Percentiles rank a stretch among this genome's conserved stretches.
These are phyloP conservation scores for Metarhizium guizhouense DNA, from an alignment of 2,329 filamentous ascomycete genomes.

Conservation along the genomic window DNA sequence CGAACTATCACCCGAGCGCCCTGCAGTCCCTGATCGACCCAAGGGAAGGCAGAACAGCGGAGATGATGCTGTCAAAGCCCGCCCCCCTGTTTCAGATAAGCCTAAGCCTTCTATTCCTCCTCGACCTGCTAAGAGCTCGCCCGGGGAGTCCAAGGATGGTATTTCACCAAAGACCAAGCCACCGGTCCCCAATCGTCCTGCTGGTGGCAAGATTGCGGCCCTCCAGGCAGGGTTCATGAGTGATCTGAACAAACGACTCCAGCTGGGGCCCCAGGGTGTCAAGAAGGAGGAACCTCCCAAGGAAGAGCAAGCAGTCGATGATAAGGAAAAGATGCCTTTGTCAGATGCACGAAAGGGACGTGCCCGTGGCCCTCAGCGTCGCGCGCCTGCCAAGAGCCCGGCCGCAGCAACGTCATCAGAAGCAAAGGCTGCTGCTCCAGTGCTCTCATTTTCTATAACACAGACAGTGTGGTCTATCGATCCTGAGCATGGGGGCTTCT, in stretches of 20 bases:
- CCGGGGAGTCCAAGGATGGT: slow-evolving; percentile 31
- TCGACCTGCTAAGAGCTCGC: slow-evolving; percentile 46
- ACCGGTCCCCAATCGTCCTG: slow-evolving; percentile 63
- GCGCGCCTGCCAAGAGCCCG: slow-evolving; percentile 50
- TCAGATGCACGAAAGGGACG: slow-evolving; percentile 83
- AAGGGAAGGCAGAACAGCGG: slow-evolving; percentile 37
- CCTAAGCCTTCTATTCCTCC: slow-evolving; percentile 53
- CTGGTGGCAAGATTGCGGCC: slow-evolving; percentile 79
- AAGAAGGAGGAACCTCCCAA: slow-evolving; percentile 62
- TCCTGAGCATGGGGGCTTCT: slow-evolving; percentile 36
- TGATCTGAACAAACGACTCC: slow-evolving; percentile 82
- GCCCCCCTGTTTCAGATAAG: slow-evolving; percentile 39
- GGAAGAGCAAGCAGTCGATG: slow-evolving; percentile 44
- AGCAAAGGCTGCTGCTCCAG: slow-evolving; percentile 19
- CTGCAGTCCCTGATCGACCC: slow-evolving; percentile 41
- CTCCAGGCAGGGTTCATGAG: slow-evolving; percentile 88
- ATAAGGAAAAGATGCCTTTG: slow-evolving; percentile 69
- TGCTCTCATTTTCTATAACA: slow-evolving; percentile 37
- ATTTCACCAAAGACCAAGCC: slow-evolving; percentile 66
- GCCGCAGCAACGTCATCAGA: slow-evolving; percentile 23
- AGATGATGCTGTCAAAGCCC: slow-evolving; percentile 27
- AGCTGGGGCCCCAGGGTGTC: slow-evolving; percentile 71
- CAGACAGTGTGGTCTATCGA: slow-evolving; percentile 45
- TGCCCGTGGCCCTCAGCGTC: slow-evolving; percentile 76
- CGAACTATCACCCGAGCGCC: slow-evolving; percentile 29